These are phyloP conservation scores for Nitzschia inconspicua DNA, from an alignment of 108 stramenopile genomes.

Conservation along the genomic window DNA sequence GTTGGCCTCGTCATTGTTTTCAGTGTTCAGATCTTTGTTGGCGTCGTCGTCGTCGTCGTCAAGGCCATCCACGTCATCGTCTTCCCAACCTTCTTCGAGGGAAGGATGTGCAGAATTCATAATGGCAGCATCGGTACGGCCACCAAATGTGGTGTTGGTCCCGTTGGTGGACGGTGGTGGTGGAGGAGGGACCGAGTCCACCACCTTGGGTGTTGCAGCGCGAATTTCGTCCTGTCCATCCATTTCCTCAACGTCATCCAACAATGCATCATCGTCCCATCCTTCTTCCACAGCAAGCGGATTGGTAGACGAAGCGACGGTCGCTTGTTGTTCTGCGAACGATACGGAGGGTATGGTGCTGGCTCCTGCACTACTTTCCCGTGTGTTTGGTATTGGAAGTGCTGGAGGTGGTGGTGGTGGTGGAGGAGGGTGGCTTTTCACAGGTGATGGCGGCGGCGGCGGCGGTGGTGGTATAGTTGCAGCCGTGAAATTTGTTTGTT, in stretches of 20 bases:
- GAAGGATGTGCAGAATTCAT: too few species aligned
- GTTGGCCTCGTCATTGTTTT: neutral
- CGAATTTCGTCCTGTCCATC: too few species aligned
- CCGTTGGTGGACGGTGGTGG: neutral
- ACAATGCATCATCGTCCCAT: neutral
- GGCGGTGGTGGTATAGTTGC: neutral
- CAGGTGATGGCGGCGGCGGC: neutral
- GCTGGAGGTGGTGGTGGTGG: slow-evolving; percentile 14
- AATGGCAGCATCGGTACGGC: neutral
- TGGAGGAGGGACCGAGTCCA: neutral
- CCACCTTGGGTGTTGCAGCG: too few species aligned
- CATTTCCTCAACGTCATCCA: neutral
- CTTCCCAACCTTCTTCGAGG: slow-evolving; percentile 11
- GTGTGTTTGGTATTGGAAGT: neutral
- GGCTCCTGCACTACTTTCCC: neutral
- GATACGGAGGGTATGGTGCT: neutral
- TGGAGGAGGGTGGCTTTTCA: slow-evolving; percentile 11
- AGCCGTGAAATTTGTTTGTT: neutral
- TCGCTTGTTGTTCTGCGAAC: neutral
- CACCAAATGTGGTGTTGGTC: neutral
- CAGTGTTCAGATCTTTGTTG: neutral
- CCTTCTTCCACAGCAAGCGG: neutral
- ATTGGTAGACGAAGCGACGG: neutral
- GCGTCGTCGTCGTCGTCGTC: neutral
- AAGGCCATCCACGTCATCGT: slow-evolving; percentile 4